A percentile compares a stretch with the other conserved stretches of the same genome.
These are phyloP conservation scores for Penicillium salamii DNA, from an alignment of 495 filamentous ascomycete species.

Conservation along the genomic window DNA sequence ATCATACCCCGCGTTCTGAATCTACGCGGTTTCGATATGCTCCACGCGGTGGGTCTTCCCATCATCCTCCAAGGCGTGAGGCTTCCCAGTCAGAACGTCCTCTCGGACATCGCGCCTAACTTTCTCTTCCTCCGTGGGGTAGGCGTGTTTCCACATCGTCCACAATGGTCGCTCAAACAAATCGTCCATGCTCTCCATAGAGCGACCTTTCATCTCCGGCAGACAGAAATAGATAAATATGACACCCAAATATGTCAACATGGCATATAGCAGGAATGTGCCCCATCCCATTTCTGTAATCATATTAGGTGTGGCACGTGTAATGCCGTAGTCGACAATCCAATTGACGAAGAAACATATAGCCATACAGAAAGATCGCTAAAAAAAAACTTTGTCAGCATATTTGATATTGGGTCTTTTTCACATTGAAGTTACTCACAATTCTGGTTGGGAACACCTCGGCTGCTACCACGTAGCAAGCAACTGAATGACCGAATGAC, in stretches of 20 bases:
- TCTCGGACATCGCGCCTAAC: conserved; percentile 19
- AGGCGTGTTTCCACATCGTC: conserved; percentile 31
- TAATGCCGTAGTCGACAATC: conserved; percentile 27
- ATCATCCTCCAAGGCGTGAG: conserved; percentile 10
- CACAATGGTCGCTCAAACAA: conserved; percentile 31
- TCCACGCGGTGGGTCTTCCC: conserved; percentile 8
- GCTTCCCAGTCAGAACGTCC: conserved; percentile 10
- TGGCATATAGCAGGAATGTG: conserved; percentile 24
- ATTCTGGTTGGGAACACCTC: conserved; percentile 27
- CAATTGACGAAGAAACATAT: conserved; percentile 25
- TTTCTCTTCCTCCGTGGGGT: conserved; percentile 25
- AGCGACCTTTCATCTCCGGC: conserved; percentile 30
- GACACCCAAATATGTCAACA: conserved; percentile 25
- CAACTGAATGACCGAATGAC: conserved; percentile 27
- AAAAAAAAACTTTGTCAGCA: too few species aligned
- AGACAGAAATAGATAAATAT: conserved; percentile 30
- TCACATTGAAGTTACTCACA: conserved; percentile 10
- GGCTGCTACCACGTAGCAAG: conserved; percentile 25
- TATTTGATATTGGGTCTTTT: too few species aligned
- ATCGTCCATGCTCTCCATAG: conserved; percentile 36
- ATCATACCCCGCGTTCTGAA: not conserved
- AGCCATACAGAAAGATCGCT: conserved; percentile 23
- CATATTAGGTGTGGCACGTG: conserved; percentile 25
- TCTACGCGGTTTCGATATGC: conserved; percentile 16
- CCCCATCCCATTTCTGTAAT: conserved; percentile 30